These are phyloP conservation scores for Vigna radiata DNA, from an alignment of 306 rosid genomes.

Conservation along the genomic window DNA sequence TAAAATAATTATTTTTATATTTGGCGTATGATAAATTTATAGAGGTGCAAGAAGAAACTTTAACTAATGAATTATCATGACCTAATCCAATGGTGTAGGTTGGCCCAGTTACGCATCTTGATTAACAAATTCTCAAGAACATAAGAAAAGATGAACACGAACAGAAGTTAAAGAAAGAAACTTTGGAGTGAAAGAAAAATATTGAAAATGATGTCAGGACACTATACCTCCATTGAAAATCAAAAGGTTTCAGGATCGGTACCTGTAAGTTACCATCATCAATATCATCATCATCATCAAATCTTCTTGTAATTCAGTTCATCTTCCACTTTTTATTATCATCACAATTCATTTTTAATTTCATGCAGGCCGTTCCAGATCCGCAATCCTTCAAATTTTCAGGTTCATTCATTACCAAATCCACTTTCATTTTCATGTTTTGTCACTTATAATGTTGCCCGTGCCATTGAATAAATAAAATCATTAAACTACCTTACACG, in stretches of 20 bases:
- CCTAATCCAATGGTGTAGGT: neutral
- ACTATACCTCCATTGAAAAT: conserved; percentile 65
- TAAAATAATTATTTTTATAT: no score
- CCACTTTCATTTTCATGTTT: neutral
- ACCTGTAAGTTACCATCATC: conserved; percentile 53
- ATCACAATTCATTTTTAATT: conserved; percentile 17
- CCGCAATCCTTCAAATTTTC: conserved; percentile 65
- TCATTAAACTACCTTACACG: neutral
- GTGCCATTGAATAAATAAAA: neutral
- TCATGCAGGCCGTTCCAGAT: conserved; percentile 73
- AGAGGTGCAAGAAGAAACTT: no score
- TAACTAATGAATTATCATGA: neutral
- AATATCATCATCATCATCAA: no score
- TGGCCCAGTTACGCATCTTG: neutral
- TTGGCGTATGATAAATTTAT: no score
- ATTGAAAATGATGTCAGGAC: conserved; percentile 76
- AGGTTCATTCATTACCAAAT: conserved; percentile 43
- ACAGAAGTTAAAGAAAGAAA: neutral
- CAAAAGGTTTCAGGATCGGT: conserved; percentile 83
- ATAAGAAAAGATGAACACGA: neutral
- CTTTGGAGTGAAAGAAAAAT: neutral
- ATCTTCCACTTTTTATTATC: neutral
- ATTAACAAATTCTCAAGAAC: neutral
- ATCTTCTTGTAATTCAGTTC: neutral
- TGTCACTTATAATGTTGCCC: neutral